phyloP scores from a whole-genome alignment of 1,284 basidiomycete genomes.

The Tilletia indica region DNA sequence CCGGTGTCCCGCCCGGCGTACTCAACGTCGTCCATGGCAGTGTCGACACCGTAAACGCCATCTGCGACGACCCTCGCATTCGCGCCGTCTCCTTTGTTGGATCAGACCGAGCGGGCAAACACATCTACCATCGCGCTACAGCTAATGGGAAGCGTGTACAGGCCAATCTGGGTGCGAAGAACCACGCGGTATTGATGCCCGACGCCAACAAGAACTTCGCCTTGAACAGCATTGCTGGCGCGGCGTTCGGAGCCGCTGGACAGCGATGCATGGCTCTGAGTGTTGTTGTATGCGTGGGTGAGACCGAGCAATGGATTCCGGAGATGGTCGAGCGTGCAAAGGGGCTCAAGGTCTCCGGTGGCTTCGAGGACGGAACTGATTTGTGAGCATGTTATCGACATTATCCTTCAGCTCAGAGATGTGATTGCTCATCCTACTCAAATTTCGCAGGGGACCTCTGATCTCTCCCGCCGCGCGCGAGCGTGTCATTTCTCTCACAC shows the following conservation, averaged over 20 bases:
- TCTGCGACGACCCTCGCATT: conserved; percentile 87
- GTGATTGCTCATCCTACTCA: neutral
- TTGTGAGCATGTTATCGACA: conserved; percentile 58
- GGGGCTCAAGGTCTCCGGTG: conserved; percentile 79
- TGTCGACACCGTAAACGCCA: conserved; percentile 83
- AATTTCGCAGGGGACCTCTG: conserved; percentile 72
- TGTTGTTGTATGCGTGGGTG: conserved; percentile 76
- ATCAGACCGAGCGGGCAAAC: conserved; percentile 84
- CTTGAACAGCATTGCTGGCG: conserved; percentile 87
- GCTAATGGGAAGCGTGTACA: conserved; percentile 88
- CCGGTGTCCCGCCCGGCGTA: conserved; percentile 62
- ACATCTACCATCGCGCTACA: conserved; percentile 79
- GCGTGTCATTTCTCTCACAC: conserved; percentile 75
- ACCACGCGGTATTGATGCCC: conserved; percentile 73
- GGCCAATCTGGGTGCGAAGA: conserved; percentile 95
- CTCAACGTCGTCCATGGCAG: conserved; percentile 73
- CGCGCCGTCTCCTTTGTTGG: conserved; percentile 98
- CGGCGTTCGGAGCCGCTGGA: conserved; percentile 94
- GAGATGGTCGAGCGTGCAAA: conserved; percentile 81
- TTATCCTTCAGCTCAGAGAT: no score
- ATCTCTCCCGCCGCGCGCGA: conserved; percentile 84
- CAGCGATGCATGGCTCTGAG: conserved; percentile 71
- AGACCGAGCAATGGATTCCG: conserved; percentile 77
- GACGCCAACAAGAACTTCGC: conserved; percentile 94
- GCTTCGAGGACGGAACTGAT: conserved; percentile 83